Percentiles rank a stretch among this genome's conserved stretches.
phyloP scores from a whole-genome alignment of 495 filamentous ascomycete species.

The Cercophora sp. region DNA sequence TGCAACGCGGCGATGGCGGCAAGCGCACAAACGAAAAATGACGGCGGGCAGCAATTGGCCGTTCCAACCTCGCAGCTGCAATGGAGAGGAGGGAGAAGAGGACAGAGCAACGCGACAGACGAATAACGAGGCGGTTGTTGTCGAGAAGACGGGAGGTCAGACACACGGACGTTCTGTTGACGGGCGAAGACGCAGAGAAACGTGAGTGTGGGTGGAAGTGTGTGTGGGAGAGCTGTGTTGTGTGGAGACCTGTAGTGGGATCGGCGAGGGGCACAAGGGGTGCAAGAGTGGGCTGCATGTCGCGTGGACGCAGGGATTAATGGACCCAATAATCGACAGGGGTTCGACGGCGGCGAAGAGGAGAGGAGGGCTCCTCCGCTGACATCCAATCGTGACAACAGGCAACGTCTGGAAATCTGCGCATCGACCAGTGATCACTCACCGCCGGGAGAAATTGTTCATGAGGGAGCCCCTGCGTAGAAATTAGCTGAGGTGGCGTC shows the following conservation, averaged over 20 bases:
- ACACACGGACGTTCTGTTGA: neutral
- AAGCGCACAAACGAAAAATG: neutral
- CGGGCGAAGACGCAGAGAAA: neutral
- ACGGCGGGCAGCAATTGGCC: conserved; percentile 13
- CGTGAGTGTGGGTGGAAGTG: neutral
- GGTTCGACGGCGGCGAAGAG: too few species aligned
- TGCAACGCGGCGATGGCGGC: conserved; percentile 17
- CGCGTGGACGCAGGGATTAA: conserved; percentile 31
- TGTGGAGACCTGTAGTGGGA: conserved; percentile 19
- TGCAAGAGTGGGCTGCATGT: conserved; percentile 11
- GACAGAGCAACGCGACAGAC: neutral
- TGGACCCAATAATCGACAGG: conserved; percentile 10
- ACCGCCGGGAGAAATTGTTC: too few species aligned
- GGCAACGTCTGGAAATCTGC: conserved; percentile 2
- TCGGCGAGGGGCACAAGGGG: conserved; percentile 14
- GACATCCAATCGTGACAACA: neutral
- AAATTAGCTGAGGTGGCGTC: conserved; percentile 2
- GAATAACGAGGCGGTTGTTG: neutral
- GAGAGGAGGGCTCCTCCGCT: neutral
- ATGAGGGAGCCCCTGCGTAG: neutral
- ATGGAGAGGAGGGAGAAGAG: neutral
- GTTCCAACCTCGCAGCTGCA: too few species aligned
- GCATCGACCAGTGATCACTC: neutral
- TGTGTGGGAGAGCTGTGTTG: neutral
- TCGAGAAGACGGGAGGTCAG: neutral